Evolutionary conservation across 495 filamentous ascomycete genomes (phyloP), one percentile per base, ranked within the genome.

Genomic region (Penicillium angulare): DNA sequence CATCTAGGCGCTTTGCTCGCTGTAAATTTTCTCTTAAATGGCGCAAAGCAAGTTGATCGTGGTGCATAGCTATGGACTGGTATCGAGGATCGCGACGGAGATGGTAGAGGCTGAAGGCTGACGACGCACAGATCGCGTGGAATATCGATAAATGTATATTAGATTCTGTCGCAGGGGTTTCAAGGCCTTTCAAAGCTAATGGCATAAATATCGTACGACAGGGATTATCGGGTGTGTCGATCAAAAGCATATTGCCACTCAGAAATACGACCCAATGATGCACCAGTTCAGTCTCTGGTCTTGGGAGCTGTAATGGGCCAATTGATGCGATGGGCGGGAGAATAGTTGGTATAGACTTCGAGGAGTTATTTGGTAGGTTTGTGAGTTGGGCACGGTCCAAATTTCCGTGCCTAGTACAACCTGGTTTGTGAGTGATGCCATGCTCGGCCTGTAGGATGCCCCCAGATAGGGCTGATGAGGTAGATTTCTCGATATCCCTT

Each of bases 51-150:
- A 59, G 51, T 31, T 59, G 61, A 38, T 62, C 65, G 51, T 59
- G 60, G 29, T 47, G 55, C 41, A 55, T 56, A 5, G 57, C 63
- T 5, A 67, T 18, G 24, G 63, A 66, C 23, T 62, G 61, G 36
- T 62, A 65, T 22, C 41, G 55, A 3, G 47, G 26, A 31, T 65
- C 47, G 3, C 45, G 47, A 23, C 59, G 52, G 13, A 65, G 50
- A 23, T 62, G 61, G 18, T 46, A 62, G 7, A 65, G 52, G 29
- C 61, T 65, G 24, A 65, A 65, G 2, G 61, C 55, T 16, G 61
- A 57, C 0, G 73, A 74, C 31, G 55, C 69, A 13, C 57, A 56
- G 5, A 73, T 70, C 24, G 59, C 61, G 23, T 65, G 61, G 21
- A 62, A 62, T n/a, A 65, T 56, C 0, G 61, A 59, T 17, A 53